These are phyloP conservation scores for Exophiala bonariae DNA, from an alignment of 2,329 filamentous ascomycete species.

Conservation along the genomic window DNA sequence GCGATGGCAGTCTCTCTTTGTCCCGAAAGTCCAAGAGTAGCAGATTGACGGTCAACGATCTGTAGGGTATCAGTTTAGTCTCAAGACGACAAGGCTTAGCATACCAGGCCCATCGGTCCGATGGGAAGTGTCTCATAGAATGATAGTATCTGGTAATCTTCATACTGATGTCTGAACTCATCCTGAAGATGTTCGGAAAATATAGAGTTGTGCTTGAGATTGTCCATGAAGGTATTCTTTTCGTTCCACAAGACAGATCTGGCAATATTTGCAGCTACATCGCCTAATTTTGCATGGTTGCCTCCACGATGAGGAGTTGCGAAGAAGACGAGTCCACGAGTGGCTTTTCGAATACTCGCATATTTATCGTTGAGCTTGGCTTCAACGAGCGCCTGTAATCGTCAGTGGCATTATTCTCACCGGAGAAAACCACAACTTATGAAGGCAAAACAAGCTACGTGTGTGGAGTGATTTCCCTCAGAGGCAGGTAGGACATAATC, in stretches of 20 bases:
- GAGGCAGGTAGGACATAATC: too few species aligned
- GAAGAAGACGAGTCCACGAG: slow-evolving; percentile 28
- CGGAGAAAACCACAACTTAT: too few species aligned
- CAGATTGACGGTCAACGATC: slow-evolving; percentile 28
- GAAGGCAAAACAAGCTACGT: too few species aligned
- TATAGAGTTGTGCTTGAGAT: slow-evolving; percentile 24
- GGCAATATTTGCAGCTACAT: slow-evolving; percentile 24
- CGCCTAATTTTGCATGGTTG: slow-evolving; percentile 19
- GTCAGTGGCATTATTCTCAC: too few species aligned
- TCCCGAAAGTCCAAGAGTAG: slow-evolving; percentile 24
- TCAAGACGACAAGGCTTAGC: neutral
- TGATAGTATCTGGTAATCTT: slow-evolving; percentile 7
- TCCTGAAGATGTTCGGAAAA: slow-evolving; percentile 14
- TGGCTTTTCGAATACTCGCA: slow-evolving; percentile 21
- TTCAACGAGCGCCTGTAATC: slow-evolving; percentile 1
- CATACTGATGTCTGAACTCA: slow-evolving; percentile 7
- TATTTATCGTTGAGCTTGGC: slow-evolving; percentile 19
- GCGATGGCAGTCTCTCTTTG: slow-evolving; percentile 23
- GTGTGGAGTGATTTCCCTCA: too few species aligned
- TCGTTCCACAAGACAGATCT: slow-evolving; percentile 19
- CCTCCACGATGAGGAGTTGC: slow-evolving; percentile 30
- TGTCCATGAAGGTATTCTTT: slow-evolving; percentile 27
- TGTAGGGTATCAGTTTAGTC: slow-evolving; percentile 1
- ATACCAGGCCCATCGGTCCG: neutral
- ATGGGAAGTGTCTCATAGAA: slow-evolving; percentile 7